Conservation (phyloP, 2,329 filamentous ascomycete genomes). For the Talaromyces atroroseus region DNA sequence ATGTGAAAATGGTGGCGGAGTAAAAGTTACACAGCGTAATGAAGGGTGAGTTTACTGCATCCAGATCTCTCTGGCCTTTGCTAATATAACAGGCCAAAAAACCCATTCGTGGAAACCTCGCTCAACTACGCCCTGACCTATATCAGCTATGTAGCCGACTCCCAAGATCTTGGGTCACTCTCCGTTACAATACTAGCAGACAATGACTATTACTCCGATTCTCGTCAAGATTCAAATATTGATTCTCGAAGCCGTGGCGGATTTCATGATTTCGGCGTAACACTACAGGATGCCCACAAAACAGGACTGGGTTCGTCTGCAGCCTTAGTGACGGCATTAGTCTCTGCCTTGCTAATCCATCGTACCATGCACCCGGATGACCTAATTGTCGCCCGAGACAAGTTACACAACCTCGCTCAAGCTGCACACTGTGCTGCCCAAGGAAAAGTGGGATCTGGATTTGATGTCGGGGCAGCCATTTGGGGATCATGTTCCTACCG, state of each 20-base stretch:
- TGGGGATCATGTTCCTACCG: conserved; percentile 88
- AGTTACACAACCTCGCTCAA: conserved; percentile 88
- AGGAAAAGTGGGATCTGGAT: conserved; percentile 92
- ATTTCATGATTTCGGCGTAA: conserved; percentile 74
- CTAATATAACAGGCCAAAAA: conserved; percentile 46
- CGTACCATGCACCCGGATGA: conserved; percentile 40
- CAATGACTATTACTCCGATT: conserved; percentile 91
- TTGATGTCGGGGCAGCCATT: conserved; percentile 89
- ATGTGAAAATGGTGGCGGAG: conserved; percentile 66
- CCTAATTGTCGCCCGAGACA: conserved; percentile 48
- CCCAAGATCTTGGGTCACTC: conserved; percentile 57
- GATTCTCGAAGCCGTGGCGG: conserved; percentile 39
- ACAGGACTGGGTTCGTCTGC: conserved; percentile 93
- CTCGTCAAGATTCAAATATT: conserved; percentile 38
- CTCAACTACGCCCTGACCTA: conserved; percentile 84
- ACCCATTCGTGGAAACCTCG: conserved; percentile 89
- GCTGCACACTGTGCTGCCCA: conserved; percentile 92
- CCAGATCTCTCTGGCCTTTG: background rate
- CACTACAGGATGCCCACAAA: conserved; percentile 77
- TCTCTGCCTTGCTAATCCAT: conserved; percentile 45
- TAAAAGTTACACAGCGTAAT: conserved; percentile 65
- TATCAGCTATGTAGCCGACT: conserved; percentile 49
- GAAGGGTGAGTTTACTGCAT: conserved; percentile 30
- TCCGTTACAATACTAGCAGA: conserved; percentile 86
- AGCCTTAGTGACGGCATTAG: conserved; percentile 82